Conservation (phyloP, 108 stramenopile species). For the Cafeteria roenbergensis region DNA sequence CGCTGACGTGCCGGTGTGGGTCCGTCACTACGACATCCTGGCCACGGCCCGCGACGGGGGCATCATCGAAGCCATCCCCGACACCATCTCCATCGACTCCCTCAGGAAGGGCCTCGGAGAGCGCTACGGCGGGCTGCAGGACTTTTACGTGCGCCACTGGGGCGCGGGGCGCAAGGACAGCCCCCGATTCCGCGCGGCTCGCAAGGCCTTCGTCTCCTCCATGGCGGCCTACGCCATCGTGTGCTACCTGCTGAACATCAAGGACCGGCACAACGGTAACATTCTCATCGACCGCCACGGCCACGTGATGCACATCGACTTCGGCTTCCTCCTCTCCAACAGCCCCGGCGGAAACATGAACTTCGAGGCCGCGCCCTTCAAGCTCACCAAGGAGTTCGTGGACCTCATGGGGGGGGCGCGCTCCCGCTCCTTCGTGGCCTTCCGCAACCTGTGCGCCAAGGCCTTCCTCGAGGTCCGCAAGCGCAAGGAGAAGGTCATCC, state of each 20-base stretch:
- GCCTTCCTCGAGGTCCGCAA: background rate
- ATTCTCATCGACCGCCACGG: conserved; percentile 88
- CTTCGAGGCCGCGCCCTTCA: conserved; percentile 94
- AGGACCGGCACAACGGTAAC: conserved; percentile 99
- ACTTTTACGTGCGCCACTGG: conserved; percentile 13
- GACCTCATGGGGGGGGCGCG: conserved; percentile 75
- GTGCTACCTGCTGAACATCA: conserved; percentile 80
- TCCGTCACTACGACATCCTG: conserved; percentile 79
- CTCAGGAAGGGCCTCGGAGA: conserved; percentile 73
- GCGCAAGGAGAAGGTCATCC: conserved; percentile 44
- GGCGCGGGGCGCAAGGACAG: conserved; percentile 19
- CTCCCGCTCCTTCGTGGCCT: background rate
- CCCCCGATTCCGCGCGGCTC: conserved; percentile 55
- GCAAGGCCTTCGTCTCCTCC: conserved; percentile 74
- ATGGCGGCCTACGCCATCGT: conserved; percentile 80
- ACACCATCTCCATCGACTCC: conserved; percentile 80
- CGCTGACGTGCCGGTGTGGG: conserved; percentile 66
- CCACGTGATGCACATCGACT: conserved; percentile 92
- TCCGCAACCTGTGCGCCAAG: background rate
- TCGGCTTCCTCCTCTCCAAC: conserved; percentile 96
- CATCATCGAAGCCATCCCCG: conserved; percentile 71
- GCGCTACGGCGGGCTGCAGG: conserved; percentile 32
- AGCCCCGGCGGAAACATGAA: conserved; percentile 62
- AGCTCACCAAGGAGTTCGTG: conserved; percentile 81
- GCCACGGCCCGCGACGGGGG: conserved; percentile 75